Base-by-base conservation (phyloP, 106 monocot species). In the Dendrobium nobile region DNA sequence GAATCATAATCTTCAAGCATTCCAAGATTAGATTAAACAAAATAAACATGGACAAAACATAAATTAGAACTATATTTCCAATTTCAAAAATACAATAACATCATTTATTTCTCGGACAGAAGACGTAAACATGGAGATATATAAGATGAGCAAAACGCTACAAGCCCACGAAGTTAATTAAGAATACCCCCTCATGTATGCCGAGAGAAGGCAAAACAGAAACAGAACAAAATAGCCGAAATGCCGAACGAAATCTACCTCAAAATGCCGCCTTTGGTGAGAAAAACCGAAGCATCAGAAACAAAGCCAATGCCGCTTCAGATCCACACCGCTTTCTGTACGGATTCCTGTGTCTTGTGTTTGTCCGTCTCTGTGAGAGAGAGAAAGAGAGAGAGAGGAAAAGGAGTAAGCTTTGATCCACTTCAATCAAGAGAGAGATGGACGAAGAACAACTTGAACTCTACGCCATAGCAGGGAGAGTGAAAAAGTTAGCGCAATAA, bases 201-300 rank as follows among this genome's bases (percentile, higher is more conserved):
- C 11, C 4, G 4, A 27, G 15, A 16, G 70, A 70, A 37, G 22
- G 61, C 19, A 37, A 70, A 64, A 28, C 67, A 26, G 0, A 67
- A 37, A 27, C 27, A 70, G 16, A 70, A 70, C 27, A 70, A 37
- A 70, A 33, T 11, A 19, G 13, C 17, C 27, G 33, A 70, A 70
- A 70, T 37, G 70, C 70, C 70, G 18, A 37, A 70, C 31, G 37
- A 70, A 70, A 31, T 70, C 33, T 70, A 70, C 70, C 70, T 70
- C 70, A 70, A 37, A 68, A 70, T 70, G 70, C 11, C 70, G 70
- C 27, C 70, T 31, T 70, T 31, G 61, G 8, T n/a, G 37, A 70
- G 31, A 70, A 70, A 70, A 9, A 27, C 1, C 70, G 7, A 68
- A 70, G 70, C 31, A 24, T 24, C 0, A 26, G 26, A 26, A 65